Base-by-base conservation (phyloP, 1,284 basidiomycete genomes). In the Tausonia pullulans region DNA sequence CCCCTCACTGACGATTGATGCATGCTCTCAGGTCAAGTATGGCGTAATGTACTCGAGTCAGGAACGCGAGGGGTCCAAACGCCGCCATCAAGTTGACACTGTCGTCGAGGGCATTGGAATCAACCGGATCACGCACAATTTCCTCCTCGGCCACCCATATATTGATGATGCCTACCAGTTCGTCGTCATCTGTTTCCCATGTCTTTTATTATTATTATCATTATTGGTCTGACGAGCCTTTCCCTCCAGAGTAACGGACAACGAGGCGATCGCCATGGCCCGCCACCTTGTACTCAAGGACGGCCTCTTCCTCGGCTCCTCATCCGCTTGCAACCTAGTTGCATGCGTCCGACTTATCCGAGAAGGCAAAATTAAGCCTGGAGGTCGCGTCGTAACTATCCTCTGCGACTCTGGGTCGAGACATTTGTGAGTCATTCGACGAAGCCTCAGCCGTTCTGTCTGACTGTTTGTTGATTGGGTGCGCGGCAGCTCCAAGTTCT, bases 221-320 rank as follows among this genome's bases (percentile, higher is more conserved):
- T 40, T 16, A 13, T 39, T 13, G 5, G 9, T 16, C 54, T 56
- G 6, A 39, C 53, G 40, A 39, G 53, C 41, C 2, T 46, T 66
- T 44, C 46, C 53, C 6, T 27, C 6, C 70, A 93, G 91, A 63
- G 84, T 95, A 72, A 86, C 88, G 0, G 93, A 96, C 69, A 84
- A 81, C 2, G 93, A 96, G 76, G 92, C 92, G 0, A 89, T 95
- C 45, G 83, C 86, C 14, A 95, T 96, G 91, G 88, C 91, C 0
- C 84, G 92, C 9, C 90, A 91, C 73, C 81, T 96, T 13, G 89
- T 94, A 3, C 78, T 85, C 58, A 79, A 90, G 65, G 96, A 99
- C 70, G 96, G 95, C 0, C 79, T 99, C 9, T 98, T 97, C 77
- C 80, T 99, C 39, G 96, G 96, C 4, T 97, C 92, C 0, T 96